Evolutionary conservation across 1,284 basidiomycete genomes (phyloP).

Genomic region (Ganoderma multipileum): DNA sequence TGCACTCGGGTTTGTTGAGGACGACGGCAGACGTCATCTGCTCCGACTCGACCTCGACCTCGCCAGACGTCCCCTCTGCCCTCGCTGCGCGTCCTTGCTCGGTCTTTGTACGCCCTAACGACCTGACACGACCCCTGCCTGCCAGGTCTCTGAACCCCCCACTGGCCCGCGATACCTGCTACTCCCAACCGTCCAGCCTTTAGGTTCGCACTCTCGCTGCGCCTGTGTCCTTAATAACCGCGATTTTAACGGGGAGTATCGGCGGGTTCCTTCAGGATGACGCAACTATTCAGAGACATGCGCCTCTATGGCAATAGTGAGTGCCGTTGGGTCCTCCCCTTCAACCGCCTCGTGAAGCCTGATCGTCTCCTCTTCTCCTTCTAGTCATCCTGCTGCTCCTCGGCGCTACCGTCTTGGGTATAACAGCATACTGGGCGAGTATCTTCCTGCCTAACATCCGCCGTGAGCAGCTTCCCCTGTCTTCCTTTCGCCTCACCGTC

Average conservation of each 20-base stretch:
- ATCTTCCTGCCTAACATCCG: conserved; percentile 70
- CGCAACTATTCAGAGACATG: conserved; percentile 43
- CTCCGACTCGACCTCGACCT: too few relatives aligned
- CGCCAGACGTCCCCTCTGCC: conserved; percentile 13
- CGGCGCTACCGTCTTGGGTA: conserved; percentile 70
- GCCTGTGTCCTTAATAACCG: neutral
- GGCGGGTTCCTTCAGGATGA: conserved; percentile 34
- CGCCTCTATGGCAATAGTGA: conserved; percentile 40
- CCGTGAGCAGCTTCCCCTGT: conserved; percentile 48
- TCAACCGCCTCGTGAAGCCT: conserved; percentile 6
- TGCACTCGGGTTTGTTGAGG: conserved; percentile 2
- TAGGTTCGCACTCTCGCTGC: conserved; percentile 15
- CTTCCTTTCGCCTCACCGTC: neutral
- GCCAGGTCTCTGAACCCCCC: conserved; percentile 7
- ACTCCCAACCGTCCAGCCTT: neutral
- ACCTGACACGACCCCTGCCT: conserved; percentile 10
- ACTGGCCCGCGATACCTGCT: neutral
- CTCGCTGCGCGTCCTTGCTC: conserved; percentile 6
- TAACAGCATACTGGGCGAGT: conserved; percentile 68
- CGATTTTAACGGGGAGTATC: neutral
- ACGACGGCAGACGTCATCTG: conserved; percentile 18
- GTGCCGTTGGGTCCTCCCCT: conserved; percentile 14
- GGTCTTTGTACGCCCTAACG: conserved; percentile 15
- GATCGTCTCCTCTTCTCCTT: conserved; percentile 11
- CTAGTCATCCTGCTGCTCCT: conserved; percentile 65